phyloP scores from a whole-genome alignment of 441 rosid species.

The Capsella rubella region DNA sequence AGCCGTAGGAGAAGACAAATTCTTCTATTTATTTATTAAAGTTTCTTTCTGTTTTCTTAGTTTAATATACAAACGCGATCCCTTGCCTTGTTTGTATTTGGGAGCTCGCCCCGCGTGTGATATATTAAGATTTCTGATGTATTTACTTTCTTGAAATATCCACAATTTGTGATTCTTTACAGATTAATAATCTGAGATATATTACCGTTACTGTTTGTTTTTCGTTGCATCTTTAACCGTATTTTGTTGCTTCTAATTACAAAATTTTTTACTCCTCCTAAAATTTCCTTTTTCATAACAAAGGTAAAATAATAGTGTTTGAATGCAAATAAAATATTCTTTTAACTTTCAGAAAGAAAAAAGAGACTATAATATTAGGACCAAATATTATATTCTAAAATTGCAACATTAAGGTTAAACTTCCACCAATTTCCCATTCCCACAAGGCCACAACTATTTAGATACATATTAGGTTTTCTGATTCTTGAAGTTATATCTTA shows the following conservation, averaged over 20 bases:
- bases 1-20: slow-evolving; percentile 35
- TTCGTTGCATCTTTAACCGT: no score
- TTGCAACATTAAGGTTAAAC: not conserved
- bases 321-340: not conserved
- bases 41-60: not conserved
- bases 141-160: not conserved
- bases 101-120: slow-evolving; percentile 44
- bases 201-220: not conserved
- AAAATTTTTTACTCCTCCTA: no score
- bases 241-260: no score
- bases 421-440: not conserved
- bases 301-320: not conserved
- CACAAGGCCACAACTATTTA: not conserved
- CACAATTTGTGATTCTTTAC: no score
- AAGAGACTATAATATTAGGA: not conserved
- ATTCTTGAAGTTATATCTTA: not conserved
- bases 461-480: not conserved
- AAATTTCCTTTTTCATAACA: no score
- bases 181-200: not conserved
- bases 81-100: slow-evolving; percentile 39
- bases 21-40: not conserved
- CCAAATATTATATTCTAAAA: not conserved
- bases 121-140: not conserved
- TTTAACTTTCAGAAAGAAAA: not conserved
- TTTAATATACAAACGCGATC: not conserved